Conservation (phyloP, 75 land plant species). For the Chamaecyparis obtusa region DNA sequence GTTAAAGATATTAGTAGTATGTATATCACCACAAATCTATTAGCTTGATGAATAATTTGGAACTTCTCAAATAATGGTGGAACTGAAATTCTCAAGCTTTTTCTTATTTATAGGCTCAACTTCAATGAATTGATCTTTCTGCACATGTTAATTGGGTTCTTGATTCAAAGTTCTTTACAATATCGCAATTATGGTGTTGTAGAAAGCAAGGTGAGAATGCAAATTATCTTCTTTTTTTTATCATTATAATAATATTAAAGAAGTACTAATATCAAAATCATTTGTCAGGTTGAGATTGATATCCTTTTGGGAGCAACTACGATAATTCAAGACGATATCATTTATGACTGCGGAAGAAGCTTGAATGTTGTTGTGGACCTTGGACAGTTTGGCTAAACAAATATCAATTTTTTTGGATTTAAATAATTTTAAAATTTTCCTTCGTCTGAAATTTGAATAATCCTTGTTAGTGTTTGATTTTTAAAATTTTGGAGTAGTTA, state of each 20-base stretch:
- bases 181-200: no score
- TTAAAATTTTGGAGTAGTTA: background rate
- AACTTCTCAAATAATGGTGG: background rate
- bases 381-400: constrained; percentile 63
- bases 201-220: constrained; percentile 58
- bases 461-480: background rate
- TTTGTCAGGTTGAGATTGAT: constrained; percentile 78
- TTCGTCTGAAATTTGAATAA: background rate
- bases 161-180: constrained; percentile 33
- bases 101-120: constrained; percentile 37
- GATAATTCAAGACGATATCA: constrained; percentile 64
- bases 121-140: constrained; percentile 48
- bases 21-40: background rate
- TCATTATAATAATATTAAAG: background rate
- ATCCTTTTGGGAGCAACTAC: constrained; percentile 76
- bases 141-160: constrained; percentile 59
- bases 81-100: background rate
- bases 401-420: background rate
- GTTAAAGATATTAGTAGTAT: background rate
- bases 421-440: background rate
- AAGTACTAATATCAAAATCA: background rate
- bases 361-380: constrained; percentile 92
- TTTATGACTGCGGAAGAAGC: constrained; percentile 89
- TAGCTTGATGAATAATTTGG: background rate
- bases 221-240: background rate